These are phyloP conservation scores for Alnus rubra DNA, from an alignment of 306 rosid species.

Conservation along the genomic window DNA sequence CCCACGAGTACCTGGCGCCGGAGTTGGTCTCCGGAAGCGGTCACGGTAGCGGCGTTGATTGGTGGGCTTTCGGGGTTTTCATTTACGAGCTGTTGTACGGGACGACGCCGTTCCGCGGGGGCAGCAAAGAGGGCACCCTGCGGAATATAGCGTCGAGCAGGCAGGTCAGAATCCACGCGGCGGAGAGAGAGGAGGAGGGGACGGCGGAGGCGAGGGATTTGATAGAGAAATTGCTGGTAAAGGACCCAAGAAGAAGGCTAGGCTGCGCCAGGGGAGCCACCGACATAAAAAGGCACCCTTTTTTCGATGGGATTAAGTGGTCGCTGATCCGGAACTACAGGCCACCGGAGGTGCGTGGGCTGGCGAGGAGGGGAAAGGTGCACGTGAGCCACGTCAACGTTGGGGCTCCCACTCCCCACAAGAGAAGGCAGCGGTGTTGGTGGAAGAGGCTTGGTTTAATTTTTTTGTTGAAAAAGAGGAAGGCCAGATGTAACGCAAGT, in stretches of 20 bases:
- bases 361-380: constrained; percentile 40
- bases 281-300: constrained; percentile 77
- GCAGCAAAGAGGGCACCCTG: constrained; percentile 65
- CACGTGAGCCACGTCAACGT: constrained; percentile 32
- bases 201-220: constrained; percentile 61
- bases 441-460: constrained; percentile 51
- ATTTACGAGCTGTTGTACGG: constrained; percentile 69
- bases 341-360: constrained; percentile 65
- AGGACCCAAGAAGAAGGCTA: constrained; percentile 63
- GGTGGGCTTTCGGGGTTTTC: constrained; percentile 96
- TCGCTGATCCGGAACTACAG: constrained; percentile 64
- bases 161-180: constrained; percentile 47
- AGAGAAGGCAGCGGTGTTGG: constrained; percentile 44
- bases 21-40: constrained; percentile 72
- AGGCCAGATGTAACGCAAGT: constrained; percentile 20
- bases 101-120: constrained; percentile 83
- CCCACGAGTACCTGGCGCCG: constrained; percentile 90
- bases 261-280: constrained; percentile 73
- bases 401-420: background rate
- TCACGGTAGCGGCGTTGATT: constrained; percentile 87
- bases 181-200: constrained; percentile 46
- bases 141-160: constrained; percentile 64
- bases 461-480: constrained; percentile 25
- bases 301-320: constrained; percentile 88
- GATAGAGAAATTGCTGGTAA: constrained; percentile 60